Base-by-base conservation (phyloP, 192 early-diverging fungal genomes). In the Obelidium mucronatum region DNA sequence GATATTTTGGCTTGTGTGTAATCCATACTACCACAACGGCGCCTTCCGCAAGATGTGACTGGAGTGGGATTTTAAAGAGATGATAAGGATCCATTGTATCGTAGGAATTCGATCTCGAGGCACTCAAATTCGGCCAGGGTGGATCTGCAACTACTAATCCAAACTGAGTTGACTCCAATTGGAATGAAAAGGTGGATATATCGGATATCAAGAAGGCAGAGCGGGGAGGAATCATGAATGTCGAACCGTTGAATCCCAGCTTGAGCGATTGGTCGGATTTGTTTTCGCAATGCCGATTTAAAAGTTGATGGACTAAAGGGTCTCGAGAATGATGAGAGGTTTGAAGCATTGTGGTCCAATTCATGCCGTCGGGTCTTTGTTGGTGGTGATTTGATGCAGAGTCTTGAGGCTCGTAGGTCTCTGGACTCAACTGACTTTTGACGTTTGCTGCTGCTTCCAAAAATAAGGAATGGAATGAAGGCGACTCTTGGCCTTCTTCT, bases 61-160 rank as follows among this genome's bases (percentile, higher is more conserved):
- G 76, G 8, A 91, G 61, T 22, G 91, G 91, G 22, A 94, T 79
- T 53, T 84, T 71, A 79, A 87, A 94, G 2, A 94, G 75, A 19
- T 88, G 85, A 73, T 92, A 92, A 19, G 88, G 70, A 63, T 94
- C 92, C 33, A 92, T 66, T 0, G 80, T 84, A 2, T 67, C 55
- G 71, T 94, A 93, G 11, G 86, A 77, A 0, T 72, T 76, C 31
- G 89, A 83, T 78, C 90, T 62, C 15, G 75, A 65, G 58, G 84
- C 90, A 71, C 86, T 88, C 62, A 85, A 82, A 70, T 93, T 93
- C 22, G 85, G 85, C 92, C 92, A 93, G 17, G 92, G 88, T 33
- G 89, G 89, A 53, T 91, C 89, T 80, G 86, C 83, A 2, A 91
- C 79, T 40, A 91, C 80, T 6, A 90, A 77, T 40, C 85, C 77